These are phyloP conservation scores for Nannochloropsis oceanica DNA, from an alignment of 108 stramenopile species.

Conservation along the genomic window DNA sequence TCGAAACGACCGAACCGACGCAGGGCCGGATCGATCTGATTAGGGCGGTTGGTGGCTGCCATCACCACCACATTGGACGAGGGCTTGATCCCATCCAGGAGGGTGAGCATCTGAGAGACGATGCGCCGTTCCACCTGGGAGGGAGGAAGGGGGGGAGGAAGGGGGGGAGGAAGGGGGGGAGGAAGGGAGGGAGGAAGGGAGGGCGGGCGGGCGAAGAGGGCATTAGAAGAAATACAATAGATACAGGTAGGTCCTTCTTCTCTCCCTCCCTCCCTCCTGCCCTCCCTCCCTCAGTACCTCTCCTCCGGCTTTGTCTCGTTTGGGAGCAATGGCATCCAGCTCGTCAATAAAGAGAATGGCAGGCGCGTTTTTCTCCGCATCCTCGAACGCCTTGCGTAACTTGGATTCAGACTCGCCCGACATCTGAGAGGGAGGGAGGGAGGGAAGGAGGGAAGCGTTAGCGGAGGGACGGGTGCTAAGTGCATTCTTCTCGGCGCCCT, in stretches of 20 bases:
- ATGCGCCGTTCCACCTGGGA: constrained; percentile 50
- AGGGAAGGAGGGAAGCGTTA: background rate
- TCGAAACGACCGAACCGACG: constrained; percentile 56
- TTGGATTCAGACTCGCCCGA: constrained; percentile 93
- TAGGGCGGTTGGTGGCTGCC: constrained; percentile 92
- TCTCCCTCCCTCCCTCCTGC: background rate
- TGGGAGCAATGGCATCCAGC: constrained; percentile 92
- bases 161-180: background rate
- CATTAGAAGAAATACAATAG: too few species aligned
- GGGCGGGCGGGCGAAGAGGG: too few species aligned
- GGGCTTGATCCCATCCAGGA: constrained; percentile 92
- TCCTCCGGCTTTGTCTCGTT: constrained; percentile 76
- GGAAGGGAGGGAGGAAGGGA: too few species aligned
- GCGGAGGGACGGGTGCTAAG: background rate
- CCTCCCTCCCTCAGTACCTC: background rate
- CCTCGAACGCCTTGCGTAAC: constrained; percentile 86
- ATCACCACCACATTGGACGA: constrained; percentile 88
- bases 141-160: too few species aligned
- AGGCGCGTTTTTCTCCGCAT: constrained; percentile 69
- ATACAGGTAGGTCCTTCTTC: background rate
- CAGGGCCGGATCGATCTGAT: constrained; percentile 60
- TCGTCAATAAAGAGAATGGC: constrained; percentile 98
- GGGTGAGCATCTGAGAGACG: constrained; percentile 86
- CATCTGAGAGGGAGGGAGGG: background rate
- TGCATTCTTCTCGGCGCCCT: too few species aligned